These are phyloP conservation scores for Moelleriella libera DNA, from an alignment of 2,329 filamentous ascomycete genomes.

Conservation along the genomic window DNA sequence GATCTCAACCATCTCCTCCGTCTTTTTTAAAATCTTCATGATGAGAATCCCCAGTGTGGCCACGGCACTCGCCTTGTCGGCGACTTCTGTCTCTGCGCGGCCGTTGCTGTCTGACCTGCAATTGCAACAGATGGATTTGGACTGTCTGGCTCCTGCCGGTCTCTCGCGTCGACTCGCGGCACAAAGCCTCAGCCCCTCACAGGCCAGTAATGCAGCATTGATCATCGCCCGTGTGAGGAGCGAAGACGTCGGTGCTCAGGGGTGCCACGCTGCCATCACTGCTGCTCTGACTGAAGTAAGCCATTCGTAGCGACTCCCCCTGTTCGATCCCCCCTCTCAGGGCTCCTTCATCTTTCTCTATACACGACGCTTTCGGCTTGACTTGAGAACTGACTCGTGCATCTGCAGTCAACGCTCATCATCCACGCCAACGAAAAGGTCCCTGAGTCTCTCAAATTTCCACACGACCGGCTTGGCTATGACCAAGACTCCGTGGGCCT, in stretches of 20 bases:
- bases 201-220: neutral
- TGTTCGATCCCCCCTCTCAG: too few relatives aligned
- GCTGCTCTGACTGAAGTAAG: slow-evolving; percentile 9
- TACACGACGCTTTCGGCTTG: too few relatives aligned
- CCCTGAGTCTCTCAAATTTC: slow-evolving; percentile 2
- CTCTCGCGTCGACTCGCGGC: neutral
- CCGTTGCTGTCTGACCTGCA: too few relatives aligned
- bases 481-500: slow-evolving; percentile 6
- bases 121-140: too few relatives aligned
- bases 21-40: too few relatives aligned
- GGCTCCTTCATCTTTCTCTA: too few relatives aligned
- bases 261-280: slow-evolving; percentile 8
- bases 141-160: too few relatives aligned
- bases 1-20: too few relatives aligned
- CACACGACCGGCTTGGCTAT: slow-evolving; percentile 3
- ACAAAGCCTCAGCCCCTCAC: neutral
- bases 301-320: slow-evolving; percentile 2
- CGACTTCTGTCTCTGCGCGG: too few relatives aligned
- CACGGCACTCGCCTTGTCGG: too few relatives aligned
- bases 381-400: too few relatives aligned
- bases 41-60: too few relatives aligned
- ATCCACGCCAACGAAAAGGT: neutral
- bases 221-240: neutral
- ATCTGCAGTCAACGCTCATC: neutral
- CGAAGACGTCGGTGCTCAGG: slow-evolving; percentile 2